phyloP scores from a whole-genome alignment of 2,329 filamentous ascomycete species.

The Fusarium papillatum region DNA sequence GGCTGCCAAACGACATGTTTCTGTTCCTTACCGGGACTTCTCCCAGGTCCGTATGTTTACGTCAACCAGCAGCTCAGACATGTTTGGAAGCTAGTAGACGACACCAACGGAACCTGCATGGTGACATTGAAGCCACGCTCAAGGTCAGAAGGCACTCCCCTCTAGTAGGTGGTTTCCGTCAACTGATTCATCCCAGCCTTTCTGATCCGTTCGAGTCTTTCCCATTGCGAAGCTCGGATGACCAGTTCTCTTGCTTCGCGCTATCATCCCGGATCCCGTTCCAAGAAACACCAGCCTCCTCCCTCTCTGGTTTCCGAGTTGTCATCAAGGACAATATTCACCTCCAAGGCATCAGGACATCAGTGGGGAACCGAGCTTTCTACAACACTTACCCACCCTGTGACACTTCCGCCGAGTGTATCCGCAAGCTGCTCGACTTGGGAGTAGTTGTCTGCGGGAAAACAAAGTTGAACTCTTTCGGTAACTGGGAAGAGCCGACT shows the following conservation, averaged over 20 bases:
- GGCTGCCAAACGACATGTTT: background rate
- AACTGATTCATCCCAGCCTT: background rate
- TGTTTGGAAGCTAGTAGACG: background rate
- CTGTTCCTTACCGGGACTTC: background rate
- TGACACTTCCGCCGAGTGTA: background rate
- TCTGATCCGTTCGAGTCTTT: background rate
- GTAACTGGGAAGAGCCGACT: background rate
- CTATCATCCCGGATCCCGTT: background rate
- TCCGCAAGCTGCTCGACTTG: background rate
- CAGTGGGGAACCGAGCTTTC: background rate
- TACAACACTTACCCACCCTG: background rate
- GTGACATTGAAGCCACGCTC: background rate
- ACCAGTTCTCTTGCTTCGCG: background rate
- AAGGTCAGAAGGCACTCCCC: background rate
- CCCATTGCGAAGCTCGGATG: background rate
- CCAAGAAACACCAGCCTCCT: background rate
- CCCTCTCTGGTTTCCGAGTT: background rate
- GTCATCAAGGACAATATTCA: background rate
- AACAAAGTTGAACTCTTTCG: background rate
- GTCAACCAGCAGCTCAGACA: background rate
- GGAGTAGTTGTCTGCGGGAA: background rate
- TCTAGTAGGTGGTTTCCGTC: rapidly evolving
- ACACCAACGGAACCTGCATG: background rate
- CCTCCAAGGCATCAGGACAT: background rate
- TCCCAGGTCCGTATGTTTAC: background rate